A percentile compares a stretch with the other conserved stretches of the same genome.
These are phyloP conservation scores for Cercospora nicotianae DNA, from an alignment of 2,329 filamentous ascomycete species.

Conservation along the genomic window DNA sequence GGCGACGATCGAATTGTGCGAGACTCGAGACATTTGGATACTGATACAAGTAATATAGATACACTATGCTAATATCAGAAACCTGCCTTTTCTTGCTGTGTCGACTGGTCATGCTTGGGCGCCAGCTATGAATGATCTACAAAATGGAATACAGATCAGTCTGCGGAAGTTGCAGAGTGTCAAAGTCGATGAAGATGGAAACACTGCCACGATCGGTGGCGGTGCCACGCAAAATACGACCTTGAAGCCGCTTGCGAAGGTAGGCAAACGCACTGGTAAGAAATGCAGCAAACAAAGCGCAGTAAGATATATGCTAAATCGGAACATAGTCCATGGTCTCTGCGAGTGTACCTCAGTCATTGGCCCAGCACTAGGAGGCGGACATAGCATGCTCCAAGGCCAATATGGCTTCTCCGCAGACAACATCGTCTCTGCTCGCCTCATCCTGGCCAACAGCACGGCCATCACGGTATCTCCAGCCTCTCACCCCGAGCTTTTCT, in stretches of 20 bases:
- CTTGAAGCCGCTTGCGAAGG: neutral
- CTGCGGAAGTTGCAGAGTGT: slow-evolving; percentile 4
- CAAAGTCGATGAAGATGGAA: neutral
- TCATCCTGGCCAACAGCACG: slow-evolving; percentile 46
- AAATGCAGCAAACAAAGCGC: neutral
- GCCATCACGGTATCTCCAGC: slow-evolving; percentile 43
- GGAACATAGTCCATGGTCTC: slow-evolving; percentile 13
- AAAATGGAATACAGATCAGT: slow-evolving; percentile 7
- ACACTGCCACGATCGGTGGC: neutral
- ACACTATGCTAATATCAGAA: neutral
- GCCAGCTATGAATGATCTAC: neutral
- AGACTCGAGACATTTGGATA: neutral
- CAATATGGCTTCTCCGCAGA: slow-evolving; percentile 55
- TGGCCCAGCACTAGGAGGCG: slow-evolving; percentile 19
- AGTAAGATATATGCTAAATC: neutral
- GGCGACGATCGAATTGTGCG: neutral
- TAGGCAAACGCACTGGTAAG: neutral
- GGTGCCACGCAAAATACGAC: neutral
- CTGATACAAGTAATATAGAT: neutral
- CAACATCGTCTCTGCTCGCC: slow-evolving; percentile 44
- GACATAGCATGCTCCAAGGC: slow-evolving; percentile 28
- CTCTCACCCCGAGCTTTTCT: slow-evolving; percentile 53
- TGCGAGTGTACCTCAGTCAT: slow-evolving; percentile 14
- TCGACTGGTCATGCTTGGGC: slow-evolving; percentile 6
- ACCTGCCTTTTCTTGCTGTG: neutral